Evolutionary conservation across 1,139 yeast genomes (phyloP), one percentile per base, ranked within the genome.

Genomic region (Hemisphaericaspora xylanilytica): DNA sequence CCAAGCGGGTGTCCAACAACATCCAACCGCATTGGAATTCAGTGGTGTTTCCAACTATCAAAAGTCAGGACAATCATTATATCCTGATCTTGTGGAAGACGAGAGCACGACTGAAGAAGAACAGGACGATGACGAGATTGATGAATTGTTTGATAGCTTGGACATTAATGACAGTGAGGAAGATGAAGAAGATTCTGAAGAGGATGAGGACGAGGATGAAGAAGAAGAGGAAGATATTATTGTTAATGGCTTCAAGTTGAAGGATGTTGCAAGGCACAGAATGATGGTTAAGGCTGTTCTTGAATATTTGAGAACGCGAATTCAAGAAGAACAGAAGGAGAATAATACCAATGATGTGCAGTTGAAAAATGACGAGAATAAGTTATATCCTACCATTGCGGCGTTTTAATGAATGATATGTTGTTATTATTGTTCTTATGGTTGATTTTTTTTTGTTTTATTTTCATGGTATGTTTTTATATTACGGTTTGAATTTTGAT

Each of bases 341-440:
- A 10, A 27, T 4, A 30, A 29, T 11, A 14, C 27, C 27, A 13
- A 33, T 12, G 38, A 30, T 24, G 39, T 39, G 15, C 35, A 38
- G 10, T 30, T 38, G 17, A 40, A 40, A 16, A 40, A 40, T 33
- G 51, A 43, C 31, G 45, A 51, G 14, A 45, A 50, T 38, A 58
- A 53, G 13, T 58, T 70, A 45, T 71, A 71, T 47, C 77, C 77
- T 20, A 60, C 64, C 13, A 70, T 71, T 38, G 58, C 73, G 37
- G 73, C 74, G 29, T 70, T 70, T 49, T 71, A 58, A 49, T 10
- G 32, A 27, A n/a, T n/a, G 25, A 26, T 32, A 17, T 27, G 15
- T 20, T 18, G n/a, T 5, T 17, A n/a, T 17, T 11, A 11, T 8
- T 9, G 12, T 18, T 29, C 11, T 12, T 29, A 15, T 29, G 15